These are phyloP conservation scores for Neurospora sp. DNA, from an alignment of 495 filamentous ascomycete genomes.

Conservation along the genomic window DNA sequence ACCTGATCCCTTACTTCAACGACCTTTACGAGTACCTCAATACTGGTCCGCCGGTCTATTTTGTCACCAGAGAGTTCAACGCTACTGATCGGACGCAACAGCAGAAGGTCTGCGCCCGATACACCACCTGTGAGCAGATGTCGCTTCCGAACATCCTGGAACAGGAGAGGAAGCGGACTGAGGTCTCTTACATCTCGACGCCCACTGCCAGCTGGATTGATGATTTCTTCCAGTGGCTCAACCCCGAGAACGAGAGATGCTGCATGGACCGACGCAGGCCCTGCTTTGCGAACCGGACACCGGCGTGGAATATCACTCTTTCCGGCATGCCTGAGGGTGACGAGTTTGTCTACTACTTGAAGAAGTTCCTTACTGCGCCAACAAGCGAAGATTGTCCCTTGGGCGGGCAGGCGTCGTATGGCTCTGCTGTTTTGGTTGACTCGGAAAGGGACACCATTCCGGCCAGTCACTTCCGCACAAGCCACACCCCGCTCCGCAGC, in stretches of 20 bases:
- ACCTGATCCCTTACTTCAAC: constrained; percentile 89
- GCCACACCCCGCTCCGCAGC: constrained; percentile 71
- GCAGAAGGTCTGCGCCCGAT: constrained; percentile 81
- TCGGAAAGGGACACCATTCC: constrained; percentile 49
- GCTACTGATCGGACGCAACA: constrained; percentile 64
- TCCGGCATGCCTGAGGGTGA: constrained; percentile 83
- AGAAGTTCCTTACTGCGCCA: constrained; percentile 72
- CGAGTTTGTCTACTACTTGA: constrained; percentile 77
- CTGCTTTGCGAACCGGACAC: constrained; percentile 68
- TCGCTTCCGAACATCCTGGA: constrained; percentile 84
- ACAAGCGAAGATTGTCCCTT: constrained; percentile 77
- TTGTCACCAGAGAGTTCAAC: constrained; percentile 77
- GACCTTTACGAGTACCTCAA: constrained; percentile 90
- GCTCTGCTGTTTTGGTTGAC: constrained; percentile 75
- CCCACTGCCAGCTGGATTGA: constrained; percentile 93
- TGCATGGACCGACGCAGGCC: constrained; percentile 54
- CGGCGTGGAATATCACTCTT: constrained; percentile 79
- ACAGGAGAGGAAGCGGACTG: constrained; percentile 78
- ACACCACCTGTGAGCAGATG: constrained; percentile 72
- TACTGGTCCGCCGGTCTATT: constrained; percentile 89
- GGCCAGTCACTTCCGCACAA: constrained; percentile 85
- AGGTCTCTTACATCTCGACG: constrained; percentile 89
- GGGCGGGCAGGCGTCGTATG: constrained; percentile 79
- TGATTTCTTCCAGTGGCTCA: constrained; percentile 92
- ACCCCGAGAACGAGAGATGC: constrained; percentile 72